Evolutionary conservation across 139 green algal species (phyloP).

Genomic region (Haematococcus sp.): DNA sequence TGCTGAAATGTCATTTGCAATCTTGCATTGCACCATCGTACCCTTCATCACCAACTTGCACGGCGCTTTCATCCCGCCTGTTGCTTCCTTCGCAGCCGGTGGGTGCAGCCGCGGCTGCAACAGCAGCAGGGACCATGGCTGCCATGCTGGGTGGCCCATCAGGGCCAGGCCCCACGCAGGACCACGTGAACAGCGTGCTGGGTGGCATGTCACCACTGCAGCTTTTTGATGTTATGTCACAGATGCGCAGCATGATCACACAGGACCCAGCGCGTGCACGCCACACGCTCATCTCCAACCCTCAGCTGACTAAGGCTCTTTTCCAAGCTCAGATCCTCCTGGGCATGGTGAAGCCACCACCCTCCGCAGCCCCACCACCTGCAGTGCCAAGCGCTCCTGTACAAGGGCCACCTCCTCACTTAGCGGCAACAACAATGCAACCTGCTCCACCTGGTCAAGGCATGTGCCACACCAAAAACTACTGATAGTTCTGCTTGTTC

Average conservation of each 20-base stretch:
- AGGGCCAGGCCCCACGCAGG: conserved; percentile 5
- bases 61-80: too few relatives aligned
- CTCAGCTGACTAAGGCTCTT: conserved; percentile 86
- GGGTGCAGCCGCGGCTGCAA: background rate
- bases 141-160: conserved; percentile 8
- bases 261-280: conserved; percentile 56
- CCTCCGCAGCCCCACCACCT: conserved; percentile 4
- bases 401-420: background rate
- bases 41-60: too few relatives aligned
- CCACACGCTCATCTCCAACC: conserved; percentile 77
- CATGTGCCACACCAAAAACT: too few relatives aligned
- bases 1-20: too few relatives aligned
- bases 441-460: too few relatives aligned
- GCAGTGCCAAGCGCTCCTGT: background rate
- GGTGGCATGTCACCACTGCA: conserved; percentile 52
- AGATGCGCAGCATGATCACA: conserved; percentile 51
- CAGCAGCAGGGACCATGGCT: conserved; percentile 13
- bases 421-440: background rate
- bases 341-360: conserved; percentile 49
- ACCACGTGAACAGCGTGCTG: conserved; percentile 9
- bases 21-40: too few relatives aligned
- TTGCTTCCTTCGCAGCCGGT: conserved; percentile 12
- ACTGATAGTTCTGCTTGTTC: too few relatives aligned
- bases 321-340: conserved; percentile 90
- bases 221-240: conserved; percentile 64